phyloP scores from a whole-genome alignment of 306 rosid genomes.

The Cicer arietinum region DNA sequence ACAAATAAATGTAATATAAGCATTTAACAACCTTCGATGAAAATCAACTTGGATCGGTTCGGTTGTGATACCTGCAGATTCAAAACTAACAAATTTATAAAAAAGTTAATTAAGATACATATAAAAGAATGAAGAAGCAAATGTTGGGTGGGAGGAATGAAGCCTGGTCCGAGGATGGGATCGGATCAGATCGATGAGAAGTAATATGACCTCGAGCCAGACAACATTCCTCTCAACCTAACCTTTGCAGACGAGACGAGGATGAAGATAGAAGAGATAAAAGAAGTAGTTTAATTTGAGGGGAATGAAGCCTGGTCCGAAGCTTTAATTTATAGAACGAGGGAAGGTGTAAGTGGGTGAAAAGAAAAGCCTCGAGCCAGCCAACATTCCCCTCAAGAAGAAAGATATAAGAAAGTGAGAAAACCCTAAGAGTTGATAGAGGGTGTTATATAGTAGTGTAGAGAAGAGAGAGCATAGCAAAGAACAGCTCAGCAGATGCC shows the following conservation, averaged over 20 bases:
- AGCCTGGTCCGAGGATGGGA: conserved; percentile 87
- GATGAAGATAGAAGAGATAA: no score
- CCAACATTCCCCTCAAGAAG: conserved; percentile 80
- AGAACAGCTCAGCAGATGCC: not conserved
- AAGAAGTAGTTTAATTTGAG: conserved; percentile 46
- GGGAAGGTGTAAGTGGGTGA: not conserved
- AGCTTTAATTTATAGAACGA: conserved; percentile 37
- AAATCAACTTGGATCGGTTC: no score
- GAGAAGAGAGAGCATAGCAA: no score
- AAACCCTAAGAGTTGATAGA: conserved; percentile 54
- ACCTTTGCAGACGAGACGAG: conserved; percentile 42
- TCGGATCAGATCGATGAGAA: not conserved
- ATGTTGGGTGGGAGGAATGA: conserved; percentile 82
- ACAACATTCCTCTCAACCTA: conserved; percentile 87
- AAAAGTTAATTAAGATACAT: no score
- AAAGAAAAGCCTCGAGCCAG: conserved; percentile 81
- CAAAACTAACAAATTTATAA: no score
- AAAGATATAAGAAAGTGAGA: conserved; percentile 35
- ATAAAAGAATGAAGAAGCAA: conserved; percentile 31
- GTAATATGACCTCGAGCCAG: conserved; percentile 73
- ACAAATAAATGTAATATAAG: no score
- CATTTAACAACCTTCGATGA: no score
- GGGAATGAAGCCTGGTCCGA: conserved; percentile 98
- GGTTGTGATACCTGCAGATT: no score
- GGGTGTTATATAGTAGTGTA: conserved; percentile 45